Base-by-base conservation (phyloP, 495 filamentous ascomycete species). In the Neurospora sp. region DNA sequence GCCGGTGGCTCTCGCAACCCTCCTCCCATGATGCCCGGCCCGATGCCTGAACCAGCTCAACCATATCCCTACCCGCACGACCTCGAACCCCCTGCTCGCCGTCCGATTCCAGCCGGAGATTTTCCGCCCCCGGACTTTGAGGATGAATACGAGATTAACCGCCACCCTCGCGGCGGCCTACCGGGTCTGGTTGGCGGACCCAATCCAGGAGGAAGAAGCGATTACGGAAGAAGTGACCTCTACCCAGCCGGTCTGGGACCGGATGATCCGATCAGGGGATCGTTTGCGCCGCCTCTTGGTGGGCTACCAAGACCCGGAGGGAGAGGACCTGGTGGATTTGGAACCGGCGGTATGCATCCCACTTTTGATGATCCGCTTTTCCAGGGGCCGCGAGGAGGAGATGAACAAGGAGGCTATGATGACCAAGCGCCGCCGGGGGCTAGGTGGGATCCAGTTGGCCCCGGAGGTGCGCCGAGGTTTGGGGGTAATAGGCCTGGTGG, bases 281-380 rank as follows among this genome's bases (percentile, higher is more conserved):
- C 86, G 12, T 86, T 93, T 73, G 79, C 80, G 0, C 75, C 75
- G 7, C 48, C 27, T 1, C 82, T 83, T 4, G 82, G 84, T 40
- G 88, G 75, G 2, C 4, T 74, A 16, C 37, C 39, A 0, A 41
- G 73, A 42, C 74, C 73, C 5, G 70, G 72, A 37, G 42, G 41
- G 6, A 1, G 54, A 16, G 54, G 27, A 0, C 54, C 54, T 1
- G 54, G 54, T 16, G 54, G 54, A 1, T 62, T 62, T 16, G 54
- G 89, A 1, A 88, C 87, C 5, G 89, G 90, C 54, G 96, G 96
- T 3, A 98, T 98, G 96, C 92, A 98, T 82, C 96, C 96, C 0
- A 96, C 93, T 0, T 94, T 97, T 77, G 93, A 98, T 78, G 96
- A 98, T 81, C 94, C 93, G 38, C 80, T 98, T 77, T 98, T 98